phyloP scores from a whole-genome alignment of 257 asterid genomes.

The Gynochthodes officinalis region DNA sequence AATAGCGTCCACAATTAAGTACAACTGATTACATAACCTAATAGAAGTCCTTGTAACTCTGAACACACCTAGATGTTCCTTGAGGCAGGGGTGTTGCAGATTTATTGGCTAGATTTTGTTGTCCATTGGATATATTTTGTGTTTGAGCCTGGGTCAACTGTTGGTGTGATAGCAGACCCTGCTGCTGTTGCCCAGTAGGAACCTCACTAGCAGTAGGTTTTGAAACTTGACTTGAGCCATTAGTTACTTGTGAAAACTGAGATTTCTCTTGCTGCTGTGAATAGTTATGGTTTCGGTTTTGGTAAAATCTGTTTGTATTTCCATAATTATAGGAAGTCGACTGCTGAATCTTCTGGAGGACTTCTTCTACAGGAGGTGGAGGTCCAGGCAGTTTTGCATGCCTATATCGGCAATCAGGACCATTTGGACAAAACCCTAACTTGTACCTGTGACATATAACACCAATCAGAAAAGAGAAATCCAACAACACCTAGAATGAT shows the following conservation, averaged over 20 bases:
- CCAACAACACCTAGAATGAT: not conserved
- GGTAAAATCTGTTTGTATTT: slow-evolving; percentile 60
- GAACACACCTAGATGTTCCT: slow-evolving; percentile 99
- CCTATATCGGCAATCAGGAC: slow-evolving; percentile 95
- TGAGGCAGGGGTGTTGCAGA: slow-evolving; percentile 78
- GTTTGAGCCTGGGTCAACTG: slow-evolving; percentile 46
- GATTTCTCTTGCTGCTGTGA: slow-evolving; percentile 63
- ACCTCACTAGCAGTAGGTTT: slow-evolving; percentile 42
- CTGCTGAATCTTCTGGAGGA: slow-evolving; percentile 93
- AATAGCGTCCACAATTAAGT: slow-evolving; percentile 46
- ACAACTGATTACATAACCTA: slow-evolving; percentile 61
- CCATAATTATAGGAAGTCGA: slow-evolving; percentile 59
- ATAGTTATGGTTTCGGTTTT: slow-evolving; percentile 57
- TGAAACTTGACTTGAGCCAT: slow-evolving; percentile 44
- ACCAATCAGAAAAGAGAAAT: slow-evolving; percentile 21
- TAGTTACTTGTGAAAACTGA: slow-evolving; percentile 50
- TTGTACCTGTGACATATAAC: slow-evolving; percentile 66
- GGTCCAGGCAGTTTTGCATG: slow-evolving; percentile 97
- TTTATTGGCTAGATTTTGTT: slow-evolving; percentile 67
- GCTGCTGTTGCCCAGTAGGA: slow-evolving; percentile 41
- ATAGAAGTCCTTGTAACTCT: slow-evolving; percentile 72
- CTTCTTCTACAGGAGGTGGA: slow-evolving; percentile 90
- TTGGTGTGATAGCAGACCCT: slow-evolving; percentile 57
- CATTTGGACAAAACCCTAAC: slow-evolving; percentile 96
- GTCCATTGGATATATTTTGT: slow-evolving; percentile 54